phyloP scores from a whole-genome alignment of 108 stramenopile species.

The Nitzschia sp. region DNA sequence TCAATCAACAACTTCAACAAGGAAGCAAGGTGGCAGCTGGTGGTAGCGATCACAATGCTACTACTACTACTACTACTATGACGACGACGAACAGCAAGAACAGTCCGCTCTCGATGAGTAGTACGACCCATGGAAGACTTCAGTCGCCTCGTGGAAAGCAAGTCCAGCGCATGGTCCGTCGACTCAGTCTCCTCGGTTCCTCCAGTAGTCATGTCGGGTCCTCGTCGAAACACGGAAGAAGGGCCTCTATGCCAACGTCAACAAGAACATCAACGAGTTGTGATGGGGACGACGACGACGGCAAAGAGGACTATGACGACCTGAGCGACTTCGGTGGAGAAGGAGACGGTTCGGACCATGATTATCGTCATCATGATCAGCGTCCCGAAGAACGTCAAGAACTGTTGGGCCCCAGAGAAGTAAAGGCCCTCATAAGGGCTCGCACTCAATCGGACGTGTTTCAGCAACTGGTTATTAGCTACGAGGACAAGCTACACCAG shows the following conservation, averaged over 20 bases:
- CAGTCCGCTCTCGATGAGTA: no score
- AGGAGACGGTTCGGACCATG: not conserved
- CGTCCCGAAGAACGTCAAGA: not conserved
- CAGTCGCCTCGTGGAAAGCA: not conserved
- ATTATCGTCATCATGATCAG: not conserved
- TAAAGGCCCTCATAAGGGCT: not conserved
- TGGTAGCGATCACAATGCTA: not conserved
- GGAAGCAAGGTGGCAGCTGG: no score
- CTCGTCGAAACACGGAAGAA: no score
- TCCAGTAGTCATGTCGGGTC: no score
- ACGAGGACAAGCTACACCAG: not conserved
- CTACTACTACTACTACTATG: no score
- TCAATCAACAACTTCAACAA: not conserved
- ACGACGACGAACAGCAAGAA: no score
- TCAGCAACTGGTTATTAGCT: not conserved
- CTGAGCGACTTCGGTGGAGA: not conserved
- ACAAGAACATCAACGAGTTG: no score
- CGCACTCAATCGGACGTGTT: not conserved
- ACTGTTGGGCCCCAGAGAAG: constrained; percentile 7
- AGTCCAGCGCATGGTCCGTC: no score
- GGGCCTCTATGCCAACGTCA: no score
- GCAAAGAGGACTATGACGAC: no score
- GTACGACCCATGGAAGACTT: not conserved
- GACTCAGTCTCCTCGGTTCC: no score
- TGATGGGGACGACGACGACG: no score